These are phyloP conservation scores for Alternaria hordeiaustralica DNA, from an alignment of 2,329 filamentous ascomycete species.

Conservation along the genomic window DNA sequence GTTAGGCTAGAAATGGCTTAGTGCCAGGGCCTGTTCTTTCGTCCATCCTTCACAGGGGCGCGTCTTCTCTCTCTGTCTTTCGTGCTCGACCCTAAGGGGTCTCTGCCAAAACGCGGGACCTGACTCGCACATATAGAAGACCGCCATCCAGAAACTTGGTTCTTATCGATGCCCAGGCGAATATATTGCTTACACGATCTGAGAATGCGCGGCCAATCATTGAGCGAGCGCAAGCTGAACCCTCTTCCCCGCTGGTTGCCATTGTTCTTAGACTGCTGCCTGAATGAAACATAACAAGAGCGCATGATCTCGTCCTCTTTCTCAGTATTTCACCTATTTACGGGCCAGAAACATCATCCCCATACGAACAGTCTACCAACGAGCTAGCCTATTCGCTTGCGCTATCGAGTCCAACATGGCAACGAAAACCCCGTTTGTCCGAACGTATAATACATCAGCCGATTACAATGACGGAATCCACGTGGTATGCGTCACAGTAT, in stretches of 20 bases:
- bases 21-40: background rate
- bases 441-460: conserved; percentile 20
- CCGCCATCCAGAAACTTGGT: background rate
- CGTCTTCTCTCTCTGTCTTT: background rate
- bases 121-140: background rate
- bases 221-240: background rate
- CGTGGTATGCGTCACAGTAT: conserved; percentile 14
- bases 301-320: background rate
- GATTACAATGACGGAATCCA: conserved; percentile 26
- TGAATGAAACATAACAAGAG: background rate
- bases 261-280: background rate
- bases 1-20: background rate
- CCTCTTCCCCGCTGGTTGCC: background rate
- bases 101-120: background rate
- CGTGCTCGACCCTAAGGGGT: no score
- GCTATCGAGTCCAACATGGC: background rate
- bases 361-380: no score
- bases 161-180: background rate
- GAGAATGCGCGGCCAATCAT: background rate
- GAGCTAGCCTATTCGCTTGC: background rate
- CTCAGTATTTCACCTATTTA: no score
- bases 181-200: background rate
- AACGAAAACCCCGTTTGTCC: conserved; percentile 23
- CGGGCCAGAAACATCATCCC: no score
- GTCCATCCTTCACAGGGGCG: background rate